Evolutionary conservation across 164 flowering plant species (phyloP).

Genomic region (Santalum album): DNA sequence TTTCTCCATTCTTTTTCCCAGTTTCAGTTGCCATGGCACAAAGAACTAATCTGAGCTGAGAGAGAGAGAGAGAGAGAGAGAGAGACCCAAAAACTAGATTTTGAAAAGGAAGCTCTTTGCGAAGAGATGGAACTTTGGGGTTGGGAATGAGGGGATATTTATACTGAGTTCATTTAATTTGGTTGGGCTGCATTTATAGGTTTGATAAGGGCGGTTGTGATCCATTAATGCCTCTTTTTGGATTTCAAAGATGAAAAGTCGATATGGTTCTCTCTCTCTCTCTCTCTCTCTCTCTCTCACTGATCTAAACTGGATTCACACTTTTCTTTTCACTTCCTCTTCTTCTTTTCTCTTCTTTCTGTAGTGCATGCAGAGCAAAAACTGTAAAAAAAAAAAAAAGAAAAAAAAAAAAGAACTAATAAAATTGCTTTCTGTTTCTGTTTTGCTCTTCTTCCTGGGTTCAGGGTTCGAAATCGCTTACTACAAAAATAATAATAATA

Average conservation of each 20-base stretch:
- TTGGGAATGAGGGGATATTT: constrained; percentile 1
- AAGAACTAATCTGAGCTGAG: background rate
- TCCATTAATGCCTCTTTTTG: constrained; percentile 10
- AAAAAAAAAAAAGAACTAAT: too few relatives aligned
- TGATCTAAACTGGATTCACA: too few relatives aligned
- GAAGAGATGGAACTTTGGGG: background rate
- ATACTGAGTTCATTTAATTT: constrained; percentile 6
- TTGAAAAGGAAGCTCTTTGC: background rate
- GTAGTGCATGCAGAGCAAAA: too few relatives aligned
- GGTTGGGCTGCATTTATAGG: constrained; percentile 22
- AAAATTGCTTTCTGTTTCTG: too few relatives aligned
- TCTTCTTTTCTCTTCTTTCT: too few relatives aligned
- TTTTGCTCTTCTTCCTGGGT: too few relatives aligned
- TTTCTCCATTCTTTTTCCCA: constrained; percentile 9
- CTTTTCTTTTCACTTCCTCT: too few relatives aligned
- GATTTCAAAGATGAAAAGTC: background rate
- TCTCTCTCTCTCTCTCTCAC: too few relatives aligned
- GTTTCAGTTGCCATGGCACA: constrained; percentile 17
- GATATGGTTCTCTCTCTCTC: too few relatives aligned
- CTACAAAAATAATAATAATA: too few relatives aligned
- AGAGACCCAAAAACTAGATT: background rate
- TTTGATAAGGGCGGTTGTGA: constrained; percentile 13
- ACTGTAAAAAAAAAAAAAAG: too few relatives aligned
- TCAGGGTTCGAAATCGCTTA: too few relatives aligned
- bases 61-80: background rate